These are phyloP conservation scores for Aspergillus proliferans DNA, from an alignment of 2,329 filamentous ascomycete genomes.

Conservation along the genomic window DNA sequence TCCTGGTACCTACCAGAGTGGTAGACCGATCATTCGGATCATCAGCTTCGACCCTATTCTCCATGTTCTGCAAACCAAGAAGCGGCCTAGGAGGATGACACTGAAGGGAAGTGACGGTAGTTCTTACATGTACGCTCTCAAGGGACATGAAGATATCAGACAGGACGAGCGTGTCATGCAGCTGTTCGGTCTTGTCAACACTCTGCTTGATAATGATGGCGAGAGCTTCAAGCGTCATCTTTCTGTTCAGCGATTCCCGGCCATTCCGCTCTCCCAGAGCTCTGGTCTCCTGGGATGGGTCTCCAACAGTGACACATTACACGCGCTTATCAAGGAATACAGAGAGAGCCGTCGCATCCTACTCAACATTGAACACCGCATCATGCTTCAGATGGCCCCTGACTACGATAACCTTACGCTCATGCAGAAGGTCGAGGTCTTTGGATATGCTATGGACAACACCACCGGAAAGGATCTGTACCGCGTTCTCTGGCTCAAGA, in stretches of 20 bases:
- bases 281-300: constrained; percentile 95
- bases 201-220: constrained; percentile 82
- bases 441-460: constrained; percentile 97
- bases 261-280: constrained; percentile 94
- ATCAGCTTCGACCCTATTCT: constrained; percentile 87
- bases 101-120: constrained; percentile 83
- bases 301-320: constrained; percentile 92
- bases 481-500: constrained; percentile 96
- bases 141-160: constrained; percentile 98
- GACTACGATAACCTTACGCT: constrained; percentile 98
- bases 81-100: constrained; percentile 83
- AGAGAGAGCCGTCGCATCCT: constrained; percentile 95
- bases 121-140: constrained; percentile 82
- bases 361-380: constrained; percentile 97
- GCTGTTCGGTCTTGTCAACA: constrained; percentile 95
- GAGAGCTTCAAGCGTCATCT: constrained; percentile 97
- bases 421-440: constrained; percentile 99
- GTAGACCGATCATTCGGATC: constrained; percentile 74
- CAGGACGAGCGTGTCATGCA: constrained; percentile 99
- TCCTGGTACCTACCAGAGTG: constrained; percentile 87
- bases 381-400: constrained; percentile 99
- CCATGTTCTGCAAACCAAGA: constrained; percentile 92
- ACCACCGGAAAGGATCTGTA: constrained; percentile 98
- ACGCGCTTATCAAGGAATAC: constrained; percentile 95
- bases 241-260: constrained; percentile 90